These are phyloP conservation scores for Zopfia rhizophila DNA, from an alignment of 2,329 filamentous ascomycete genomes.

Conservation along the genomic window DNA sequence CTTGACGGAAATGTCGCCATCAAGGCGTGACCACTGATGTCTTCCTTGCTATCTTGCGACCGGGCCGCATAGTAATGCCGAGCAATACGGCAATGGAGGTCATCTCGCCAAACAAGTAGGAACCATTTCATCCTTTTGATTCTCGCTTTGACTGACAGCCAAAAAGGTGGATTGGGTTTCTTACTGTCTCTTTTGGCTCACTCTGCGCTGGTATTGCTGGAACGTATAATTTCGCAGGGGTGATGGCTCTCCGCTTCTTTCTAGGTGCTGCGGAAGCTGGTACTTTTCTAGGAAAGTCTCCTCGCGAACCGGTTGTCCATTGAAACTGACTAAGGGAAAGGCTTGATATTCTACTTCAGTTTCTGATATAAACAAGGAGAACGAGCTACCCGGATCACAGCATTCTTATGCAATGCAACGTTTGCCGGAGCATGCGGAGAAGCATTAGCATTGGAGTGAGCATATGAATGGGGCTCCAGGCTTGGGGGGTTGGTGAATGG, in stretches of 20 bases:
- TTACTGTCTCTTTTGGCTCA: constrained; percentile 58
- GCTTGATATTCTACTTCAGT: constrained; percentile 63
- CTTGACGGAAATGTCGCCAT: too few species aligned
- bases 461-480: constrained; percentile 50
- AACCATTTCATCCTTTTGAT: too few species aligned
- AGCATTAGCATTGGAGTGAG: constrained; percentile 63
- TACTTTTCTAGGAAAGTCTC: constrained; percentile 31
- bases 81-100: too few species aligned
- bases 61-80: too few species aligned
- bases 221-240: constrained; percentile 53
- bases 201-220: constrained; percentile 58
- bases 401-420: constrained; percentile 65
- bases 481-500: constrained; percentile 42
- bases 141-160: too few species aligned
- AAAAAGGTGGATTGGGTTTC: constrained; percentile 36
- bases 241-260: constrained; percentile 56
- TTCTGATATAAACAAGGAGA: constrained; percentile 67
- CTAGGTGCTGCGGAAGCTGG: constrained; percentile 44
- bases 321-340: too few species aligned
- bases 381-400: constrained; percentile 67
- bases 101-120: too few species aligned
- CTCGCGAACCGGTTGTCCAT: too few species aligned
- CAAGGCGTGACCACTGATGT: too few species aligned
- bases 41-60: too few species aligned
- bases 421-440: constrained; percentile 65